Conservation (phyloP, 306 rosid species). For the Adenanthera pavonina region DNA sequence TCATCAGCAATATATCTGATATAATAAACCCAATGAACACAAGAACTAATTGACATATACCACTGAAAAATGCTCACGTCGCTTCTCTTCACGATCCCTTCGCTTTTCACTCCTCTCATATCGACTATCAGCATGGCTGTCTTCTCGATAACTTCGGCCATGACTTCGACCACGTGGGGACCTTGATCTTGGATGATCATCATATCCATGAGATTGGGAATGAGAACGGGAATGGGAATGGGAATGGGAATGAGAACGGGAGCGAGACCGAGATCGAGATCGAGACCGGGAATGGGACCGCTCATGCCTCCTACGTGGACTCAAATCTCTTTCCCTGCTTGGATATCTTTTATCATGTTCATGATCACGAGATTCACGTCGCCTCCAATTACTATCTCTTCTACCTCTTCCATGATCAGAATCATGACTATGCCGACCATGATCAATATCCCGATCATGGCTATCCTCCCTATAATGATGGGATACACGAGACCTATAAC, state of each 20-base stretch:
- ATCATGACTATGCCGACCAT: constrained; percentile 79
- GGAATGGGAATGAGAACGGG: constrained; percentile 52
- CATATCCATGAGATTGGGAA: constrained; percentile 82
- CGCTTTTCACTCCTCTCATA: constrained; percentile 80
- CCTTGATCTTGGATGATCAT: constrained; percentile 78
- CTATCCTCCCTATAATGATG: constrained; percentile 85
- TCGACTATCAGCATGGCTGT: constrained; percentile 70
- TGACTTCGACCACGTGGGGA: constrained; percentile 89
- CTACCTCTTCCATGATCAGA: constrained; percentile 89
- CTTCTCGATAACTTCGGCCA: constrained; percentile 84
- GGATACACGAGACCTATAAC: constrained; percentile 64
- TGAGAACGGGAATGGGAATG: constrained; percentile 61
- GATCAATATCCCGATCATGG: constrained; percentile 79
- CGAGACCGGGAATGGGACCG: constrained; percentile 64
- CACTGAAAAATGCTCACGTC: constrained; percentile 72
- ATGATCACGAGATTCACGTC: constrained; percentile 75
- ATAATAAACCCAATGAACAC: constrained; percentile 25
- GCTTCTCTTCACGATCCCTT: constrained; percentile 86
- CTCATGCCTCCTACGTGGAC: constrained; percentile 76
- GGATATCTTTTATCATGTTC: constrained; percentile 73
- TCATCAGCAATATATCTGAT: constrained; percentile 22
- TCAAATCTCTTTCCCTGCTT: constrained; percentile 76
- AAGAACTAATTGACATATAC: constrained; percentile 51
- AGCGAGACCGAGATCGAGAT: constrained; percentile 65
- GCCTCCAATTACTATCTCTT: constrained; percentile 81